phyloP scores from a whole-genome alignment of 1,284 basidiomycete species.

The Puccinia coronata region DNA sequence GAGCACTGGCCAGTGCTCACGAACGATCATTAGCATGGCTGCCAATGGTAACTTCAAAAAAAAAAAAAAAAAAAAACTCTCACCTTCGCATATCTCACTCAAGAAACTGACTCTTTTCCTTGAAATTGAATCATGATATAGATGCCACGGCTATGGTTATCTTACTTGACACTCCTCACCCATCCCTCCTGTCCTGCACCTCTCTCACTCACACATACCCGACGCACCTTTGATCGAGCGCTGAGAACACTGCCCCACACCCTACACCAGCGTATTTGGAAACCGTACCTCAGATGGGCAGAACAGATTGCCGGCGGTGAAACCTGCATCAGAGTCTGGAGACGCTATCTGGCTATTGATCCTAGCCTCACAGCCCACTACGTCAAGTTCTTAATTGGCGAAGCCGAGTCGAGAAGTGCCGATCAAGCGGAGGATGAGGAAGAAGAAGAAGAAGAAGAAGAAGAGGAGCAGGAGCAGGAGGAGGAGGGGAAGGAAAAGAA shows the following conservation, averaged over 20 bases:
- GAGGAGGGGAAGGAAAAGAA: conserved; percentile 58
- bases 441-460: conserved; percentile 49
- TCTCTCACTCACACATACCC: conserved; percentile 83
- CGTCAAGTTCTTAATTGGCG: conserved; percentile 54
- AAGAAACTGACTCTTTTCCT: background rate
- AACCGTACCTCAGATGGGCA: conserved; percentile 90
- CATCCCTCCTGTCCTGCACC: conserved; percentile 85
- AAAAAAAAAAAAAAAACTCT: too few species aligned
- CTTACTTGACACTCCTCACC: conserved; percentile 84
- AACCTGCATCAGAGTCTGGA: conserved; percentile 81
- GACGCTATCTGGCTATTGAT: conserved; percentile 75
- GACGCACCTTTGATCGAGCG: conserved; percentile 90
- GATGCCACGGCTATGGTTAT: conserved; percentile 91
- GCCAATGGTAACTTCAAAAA: conserved; percentile 70
- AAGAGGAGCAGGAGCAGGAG: background rate
- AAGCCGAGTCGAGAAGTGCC: conserved; percentile 49
- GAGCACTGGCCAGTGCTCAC: conserved; percentile 77
- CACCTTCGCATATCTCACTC: too few species aligned
- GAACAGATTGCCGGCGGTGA: conserved; percentile 74
- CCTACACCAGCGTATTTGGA: conserved; percentile 91
- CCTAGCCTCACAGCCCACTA: conserved; percentile 57
- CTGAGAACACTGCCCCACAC: conserved; percentile 90
- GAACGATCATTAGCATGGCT: conserved; percentile 93
- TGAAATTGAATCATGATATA: conserved; percentile 60
- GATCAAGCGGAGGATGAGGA: conserved; percentile 52